A percentile compares a stretch with the other conserved stretches of the same genome.
Evolutionary conservation across 2,329 filamentous ascomycete species (phyloP).

Genomic region (Apiospora phragmitis): DNA sequence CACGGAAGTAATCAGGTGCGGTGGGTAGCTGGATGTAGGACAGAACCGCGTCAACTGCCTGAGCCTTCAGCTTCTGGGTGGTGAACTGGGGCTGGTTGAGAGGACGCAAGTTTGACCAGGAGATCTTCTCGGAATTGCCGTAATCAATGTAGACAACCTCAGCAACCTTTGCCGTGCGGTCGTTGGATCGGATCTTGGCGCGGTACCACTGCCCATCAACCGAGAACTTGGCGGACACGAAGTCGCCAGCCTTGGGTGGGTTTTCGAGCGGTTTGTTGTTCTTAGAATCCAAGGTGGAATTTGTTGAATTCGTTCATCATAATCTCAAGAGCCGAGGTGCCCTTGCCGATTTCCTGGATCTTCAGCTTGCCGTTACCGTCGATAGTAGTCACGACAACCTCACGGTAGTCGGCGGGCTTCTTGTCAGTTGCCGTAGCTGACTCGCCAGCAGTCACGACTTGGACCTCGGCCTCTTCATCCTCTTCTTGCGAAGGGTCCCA

Average conservation of each 20-base stretch:
- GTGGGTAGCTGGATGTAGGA: conserved; percentile 88
- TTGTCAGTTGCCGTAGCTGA: conserved; percentile 54
- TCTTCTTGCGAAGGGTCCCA: conserved; percentile 90
- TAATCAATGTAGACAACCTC: conserved; percentile 96
- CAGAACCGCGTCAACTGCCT: conserved; percentile 83
- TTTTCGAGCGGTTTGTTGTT: conserved; percentile 74
- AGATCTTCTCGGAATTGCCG: conserved; percentile 86
- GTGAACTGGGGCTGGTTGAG: conserved; percentile 79
- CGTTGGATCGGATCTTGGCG: conserved; percentile 85
- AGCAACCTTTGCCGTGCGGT: conserved; percentile 82
- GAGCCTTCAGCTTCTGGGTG: conserved; percentile 77
- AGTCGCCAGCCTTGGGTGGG: conserved; percentile 86
- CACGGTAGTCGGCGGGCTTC: conserved; percentile 81
- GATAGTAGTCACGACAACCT: conserved; percentile 89
- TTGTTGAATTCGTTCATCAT: conserved; percentile 89
- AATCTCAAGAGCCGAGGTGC: conserved; percentile 80
- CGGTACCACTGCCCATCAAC: conserved; percentile 94
- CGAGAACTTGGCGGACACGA: conserved; percentile 87
- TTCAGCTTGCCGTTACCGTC: conserved; percentile 82
- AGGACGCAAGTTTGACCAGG: conserved; percentile 83
- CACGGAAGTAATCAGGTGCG: conserved; percentile 77
- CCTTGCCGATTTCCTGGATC: conserved; percentile 85
- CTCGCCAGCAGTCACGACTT: conserved; percentile 50
- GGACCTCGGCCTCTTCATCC: conserved; percentile 53
- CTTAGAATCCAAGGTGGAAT: conserved; percentile 81